Evolutionary conservation across 371 early-diverging fungal genomes (phyloP), one percentile per base, ranked within the genome.

Genomic region (Apophysomyces ossiformis): DNA sequence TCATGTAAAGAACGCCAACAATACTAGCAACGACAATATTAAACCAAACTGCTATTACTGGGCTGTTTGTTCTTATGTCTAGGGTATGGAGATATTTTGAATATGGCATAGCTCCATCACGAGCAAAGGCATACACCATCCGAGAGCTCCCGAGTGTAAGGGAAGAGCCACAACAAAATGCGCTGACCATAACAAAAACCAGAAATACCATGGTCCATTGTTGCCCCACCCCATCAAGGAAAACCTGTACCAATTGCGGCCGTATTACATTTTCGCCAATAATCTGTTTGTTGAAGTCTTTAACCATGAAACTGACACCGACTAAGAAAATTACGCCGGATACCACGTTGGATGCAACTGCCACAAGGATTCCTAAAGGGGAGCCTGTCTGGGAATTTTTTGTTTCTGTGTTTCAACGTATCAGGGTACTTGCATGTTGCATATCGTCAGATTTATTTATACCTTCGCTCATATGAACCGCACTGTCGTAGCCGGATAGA

Each of bases 121-220:
- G 82, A 16, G 91, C 86, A 78, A 92, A 90, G 7, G 91, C 90
- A 66, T 90, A 92, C 16, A 90, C 79, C 90, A 89, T 90, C 45
- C 91, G 85, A 7, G 89, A 87, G 66, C 85, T 87, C 50, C 89
- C 81, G 2, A 85, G 74, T 4, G 79, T 75, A 3, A 84, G 77
- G 43, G 85, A 81, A 36, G 82, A 71, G 35, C 88, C 86, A 38
- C 85, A 85, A 61, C 86, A 83, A 76, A 87, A 87, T 44, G 78
- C 83, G 44, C 79, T 81, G 43, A 83, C 47, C 74, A 83, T 80
- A 44, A 85, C 79, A 65, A 86, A 76, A 37, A 85, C 78, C 61
- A 85, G 76, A 64, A 86, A 83, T 36, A 86, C 85, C 65, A 86
- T 81, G 58, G 89, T 82, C 68, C 86, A 79, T 7, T 65, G 69